A percentile compares a stretch with the other conserved stretches of the same genome.
These are phyloP conservation scores for Xylariomycetidae sp. DNA, from an alignment of 2,329 filamentous ascomycete genomes.

Conservation along the genomic window DNA sequence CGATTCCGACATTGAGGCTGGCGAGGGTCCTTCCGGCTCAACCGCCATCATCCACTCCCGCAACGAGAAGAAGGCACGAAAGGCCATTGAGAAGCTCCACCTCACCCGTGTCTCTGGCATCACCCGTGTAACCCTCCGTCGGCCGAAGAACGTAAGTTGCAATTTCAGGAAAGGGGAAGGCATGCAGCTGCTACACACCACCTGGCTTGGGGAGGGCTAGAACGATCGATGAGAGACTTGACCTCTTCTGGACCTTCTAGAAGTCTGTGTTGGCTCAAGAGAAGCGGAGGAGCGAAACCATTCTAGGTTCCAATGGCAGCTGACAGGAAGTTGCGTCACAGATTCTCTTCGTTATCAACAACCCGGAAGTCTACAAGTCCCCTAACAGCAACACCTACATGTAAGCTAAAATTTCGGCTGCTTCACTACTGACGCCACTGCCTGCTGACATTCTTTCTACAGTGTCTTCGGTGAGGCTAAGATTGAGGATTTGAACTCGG, in stretches of 20 bases:
- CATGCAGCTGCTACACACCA: too few relatives aligned
- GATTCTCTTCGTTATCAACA: constrained; percentile 99
- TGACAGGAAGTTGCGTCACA: constrained; percentile 32
- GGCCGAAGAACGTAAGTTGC: constrained; percentile 99
- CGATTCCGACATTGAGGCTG: constrained; percentile 73
- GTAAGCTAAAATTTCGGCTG: too few relatives aligned
- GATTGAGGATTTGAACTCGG: constrained; percentile 99
- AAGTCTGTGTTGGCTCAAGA: too few relatives aligned
- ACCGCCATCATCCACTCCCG: constrained; percentile 91
- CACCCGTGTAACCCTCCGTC: constrained; percentile 93
- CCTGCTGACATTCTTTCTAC: too few relatives aligned
- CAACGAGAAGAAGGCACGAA: constrained; percentile 99
- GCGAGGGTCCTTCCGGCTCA: constrained; percentile 72
- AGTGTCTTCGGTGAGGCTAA: constrained; percentile 99
- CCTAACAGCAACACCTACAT: constrained; percentile 99
- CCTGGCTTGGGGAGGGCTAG: too few relatives aligned
- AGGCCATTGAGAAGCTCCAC: constrained; percentile 98
- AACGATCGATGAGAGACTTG: too few relatives aligned
- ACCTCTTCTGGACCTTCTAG: too few relatives aligned
- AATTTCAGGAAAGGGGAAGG: too few relatives aligned
- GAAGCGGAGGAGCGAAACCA: too few relatives aligned
- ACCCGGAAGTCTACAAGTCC: constrained; percentile 99
- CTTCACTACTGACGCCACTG: too few relatives aligned
- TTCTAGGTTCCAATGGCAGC: too few relatives aligned
- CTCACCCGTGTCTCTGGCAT: constrained; percentile 95